Percentiles rank a stretch among this genome's conserved stretches.
phyloP scores from a whole-genome alignment of 768 basidiomycete species.

The Pilatotrama ljubarskyi region DNA sequence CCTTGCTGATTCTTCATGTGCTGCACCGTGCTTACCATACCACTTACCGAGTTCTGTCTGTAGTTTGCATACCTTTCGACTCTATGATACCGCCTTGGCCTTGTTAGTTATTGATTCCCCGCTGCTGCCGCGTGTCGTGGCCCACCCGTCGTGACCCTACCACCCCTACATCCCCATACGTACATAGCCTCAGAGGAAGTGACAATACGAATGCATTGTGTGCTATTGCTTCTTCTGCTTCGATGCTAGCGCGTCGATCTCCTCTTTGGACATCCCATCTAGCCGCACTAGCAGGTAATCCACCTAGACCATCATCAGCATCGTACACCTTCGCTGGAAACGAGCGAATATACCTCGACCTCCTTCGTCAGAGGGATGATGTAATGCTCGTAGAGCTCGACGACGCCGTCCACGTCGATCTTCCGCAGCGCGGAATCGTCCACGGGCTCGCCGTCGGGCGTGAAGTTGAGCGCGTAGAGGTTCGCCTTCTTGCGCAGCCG shows the following conservation, averaged over 20 bases:
- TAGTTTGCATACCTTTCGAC: conserved; percentile 15
- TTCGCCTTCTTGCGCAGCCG: conserved; percentile 84
- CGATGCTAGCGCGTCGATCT: conserved; percentile 64
- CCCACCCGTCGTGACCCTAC: neutral
- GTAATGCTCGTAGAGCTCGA: conserved; percentile 90
- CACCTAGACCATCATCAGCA: conserved; percentile 53
- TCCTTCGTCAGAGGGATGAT: conserved; percentile 98
- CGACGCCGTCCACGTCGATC: conserved; percentile 91
- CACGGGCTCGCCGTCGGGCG: conserved; percentile 59
- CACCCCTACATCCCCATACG: neutral
- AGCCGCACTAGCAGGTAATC: conserved; percentile 92
- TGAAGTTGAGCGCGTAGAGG: conserved; percentile 80
- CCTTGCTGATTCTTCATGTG: neutral
- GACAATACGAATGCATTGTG: neutral
- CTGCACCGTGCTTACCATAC: neutral
- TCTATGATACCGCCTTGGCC: conserved; percentile 6
- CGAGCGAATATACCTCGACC: conserved; percentile 75
- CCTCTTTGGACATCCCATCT: conserved; percentile 78
- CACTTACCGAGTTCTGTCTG: neutral
- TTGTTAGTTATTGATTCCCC: neutral
- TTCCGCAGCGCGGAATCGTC: conserved; percentile 49
- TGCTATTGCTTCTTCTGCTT: conserved; percentile 14
- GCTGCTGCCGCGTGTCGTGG: neutral
- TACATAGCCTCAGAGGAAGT: neutral
- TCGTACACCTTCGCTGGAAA: neutral